Evolutionary conservation across 257 asterid genomes (phyloP), one percentile per base, ranked within the genome.

Genomic region (Penstemon davidsonii): DNA sequence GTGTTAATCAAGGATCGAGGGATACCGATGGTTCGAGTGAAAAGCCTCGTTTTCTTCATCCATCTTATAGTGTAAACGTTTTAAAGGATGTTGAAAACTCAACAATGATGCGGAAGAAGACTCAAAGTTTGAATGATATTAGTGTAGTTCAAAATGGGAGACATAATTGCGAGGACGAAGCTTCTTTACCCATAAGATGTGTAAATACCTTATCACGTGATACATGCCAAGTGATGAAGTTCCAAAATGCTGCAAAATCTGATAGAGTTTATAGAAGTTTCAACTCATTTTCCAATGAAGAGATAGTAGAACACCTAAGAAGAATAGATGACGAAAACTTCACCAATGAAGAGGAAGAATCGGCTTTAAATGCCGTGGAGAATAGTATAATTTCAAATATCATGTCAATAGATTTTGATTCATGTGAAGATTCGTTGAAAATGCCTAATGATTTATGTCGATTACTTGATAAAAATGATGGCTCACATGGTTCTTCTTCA

Each of bases 261-360:
- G 96, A 88, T 82, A 85, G 88, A 73, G 79, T 90, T 41, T 85
- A 90, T 75, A 85, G 90, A 75, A 77, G 84, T 84, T 88, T 96
- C 73, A 85, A 81, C 77, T 87, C 95, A 53, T 90, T 90, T 84
- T 90, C 97, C 73, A 88, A 87, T 79, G 97, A 93, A 82, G 99
- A 93, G 80, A 87, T 93, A 80, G 96, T 90, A 51, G 96, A 93
- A 80, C 96, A 90, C 82, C 77, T 93, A 60, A 88, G 96, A 54
- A 87, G 99, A 80, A 82, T 89, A 71, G 87, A 76, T 73, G 88
- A 78, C 74, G 88, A 74, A 55, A 77, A 77, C 64, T 69, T 70
- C 73, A 74, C 72, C 61, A 84, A 82, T 86, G 88, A 78, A 61
- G 87, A 73, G 70, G 87, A 87, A 60, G 81, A 68, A 53, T 76